Evolutionary conservation across 345 rosid genomes (phyloP).

Genomic region (Aurinia saxatilis): DNA sequence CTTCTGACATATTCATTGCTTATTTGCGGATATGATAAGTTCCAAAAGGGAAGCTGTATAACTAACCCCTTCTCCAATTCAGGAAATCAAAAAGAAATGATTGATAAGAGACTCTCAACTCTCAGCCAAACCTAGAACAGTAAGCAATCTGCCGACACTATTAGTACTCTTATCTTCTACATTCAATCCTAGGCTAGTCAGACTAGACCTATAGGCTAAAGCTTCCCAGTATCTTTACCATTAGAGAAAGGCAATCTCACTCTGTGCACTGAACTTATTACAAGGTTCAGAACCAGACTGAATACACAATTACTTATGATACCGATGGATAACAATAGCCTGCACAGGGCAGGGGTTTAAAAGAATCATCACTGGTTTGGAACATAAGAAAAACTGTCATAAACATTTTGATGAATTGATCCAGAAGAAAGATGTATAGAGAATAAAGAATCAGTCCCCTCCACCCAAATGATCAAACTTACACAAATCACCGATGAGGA

Average conservation of each 20-base stretch:
- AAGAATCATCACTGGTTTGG: neutral
- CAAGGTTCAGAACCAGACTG: conserved; percentile 2
- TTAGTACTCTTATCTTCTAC: neutral
- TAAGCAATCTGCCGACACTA: too few species aligned
- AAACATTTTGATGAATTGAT: too few species aligned
- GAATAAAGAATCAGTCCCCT: conserved; percentile 2
- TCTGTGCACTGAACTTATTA: too few species aligned
- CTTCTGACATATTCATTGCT: neutral
- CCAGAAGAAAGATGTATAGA: conserved; percentile 17
- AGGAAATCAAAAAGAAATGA: neutral
- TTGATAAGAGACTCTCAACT: neutral
- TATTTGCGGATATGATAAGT: neutral
- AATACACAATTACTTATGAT: conserved; percentile 12
- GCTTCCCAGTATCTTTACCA: too few species aligned
- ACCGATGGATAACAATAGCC: neutral
- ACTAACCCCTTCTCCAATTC: neutral
- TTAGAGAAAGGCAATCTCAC: neutral
- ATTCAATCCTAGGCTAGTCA: neutral
- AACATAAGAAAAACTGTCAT: neutral
- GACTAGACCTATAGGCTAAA: too few species aligned
- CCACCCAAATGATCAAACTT: neutral
- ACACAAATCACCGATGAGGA: conserved; percentile 21
- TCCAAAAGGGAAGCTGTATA: neutral
- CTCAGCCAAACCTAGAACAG: too few species aligned
- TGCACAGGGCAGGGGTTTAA: neutral